Base-by-base conservation (phyloP, 2,329 filamentous ascomycete genomes). In the Pestalotiopsis sp. region DNA sequence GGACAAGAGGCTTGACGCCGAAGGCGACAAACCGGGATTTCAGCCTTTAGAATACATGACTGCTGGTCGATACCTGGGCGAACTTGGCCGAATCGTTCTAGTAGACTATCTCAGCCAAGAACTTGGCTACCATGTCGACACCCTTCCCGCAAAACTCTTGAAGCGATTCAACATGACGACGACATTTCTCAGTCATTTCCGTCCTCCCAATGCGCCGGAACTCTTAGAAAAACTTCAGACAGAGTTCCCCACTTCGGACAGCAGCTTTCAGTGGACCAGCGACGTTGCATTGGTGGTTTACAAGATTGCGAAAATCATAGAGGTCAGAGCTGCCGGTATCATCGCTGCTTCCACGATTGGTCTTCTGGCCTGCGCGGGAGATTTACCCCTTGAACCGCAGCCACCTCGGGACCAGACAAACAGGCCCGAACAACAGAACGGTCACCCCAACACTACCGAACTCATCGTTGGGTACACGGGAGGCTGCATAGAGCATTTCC, bases 21-120 rank as follows among this genome's bases (percentile, higher is more conserved):
- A 89, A 59, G 91, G 90, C 72, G 90, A 93, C 72, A 83, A 82
- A 6, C 91, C 92, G 0, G 92, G 92, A 0, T 94, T 95, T 73
- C 92, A 95, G 71, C 92, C 92, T 0, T 86, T 95, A 22, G 93
- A 96, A 76, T 95, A 94, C 79, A 93, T 95, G 91, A 94, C 92
- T 0, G 88, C 92, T 2, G 92, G 92, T 2, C 85, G 92, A 55
- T 94, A 94, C 75, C 84, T 94, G 3, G 92, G 92, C 64, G 92
- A 94, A 78, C 86, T 94, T 11, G 90, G 91, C 26, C 88, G 92
- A 30, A 82, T 94, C 67, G 88, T 92, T 69, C 83, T 94, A 66
- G 78, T 90, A 55, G 90, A 93, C 74, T 90, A 92, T 73, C 78
- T 91, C 73, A 84, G 81, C 11, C 81, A 74, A 11, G 75, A 78